Evolutionary conservation across 176 grass and related monocot genomes (phyloP).

Genomic region (Juncus inflexus): DNA sequence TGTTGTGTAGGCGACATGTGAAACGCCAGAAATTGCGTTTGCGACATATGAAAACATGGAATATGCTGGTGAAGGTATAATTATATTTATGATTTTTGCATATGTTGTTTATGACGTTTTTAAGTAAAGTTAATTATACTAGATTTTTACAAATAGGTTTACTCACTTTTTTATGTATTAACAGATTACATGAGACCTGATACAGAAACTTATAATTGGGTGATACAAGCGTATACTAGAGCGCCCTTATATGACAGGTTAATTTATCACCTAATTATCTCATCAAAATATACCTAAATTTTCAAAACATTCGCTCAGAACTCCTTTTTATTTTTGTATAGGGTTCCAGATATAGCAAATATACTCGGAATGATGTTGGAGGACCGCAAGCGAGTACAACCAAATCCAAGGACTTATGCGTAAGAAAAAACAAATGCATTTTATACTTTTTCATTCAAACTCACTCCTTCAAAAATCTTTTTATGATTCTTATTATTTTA

Average conservation of each 20-base stretch:
- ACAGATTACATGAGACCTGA: slow-evolving; percentile 93
- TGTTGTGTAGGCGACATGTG: slow-evolving; percentile 82
- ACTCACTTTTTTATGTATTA: slow-evolving; percentile 31
- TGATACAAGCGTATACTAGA: slow-evolving; percentile 96
- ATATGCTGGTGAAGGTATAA: slow-evolving; percentile 89
- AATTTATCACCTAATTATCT: slow-evolving; percentile 1
- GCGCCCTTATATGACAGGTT: slow-evolving; percentile 91
- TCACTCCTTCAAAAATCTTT: not conserved
- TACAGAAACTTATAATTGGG: slow-evolving; percentile 92
- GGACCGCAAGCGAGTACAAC: slow-evolving; percentile 77
- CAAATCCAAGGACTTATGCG: slow-evolving; percentile 94
- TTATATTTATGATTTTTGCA: slow-evolving; percentile 10
- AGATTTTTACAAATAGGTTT: slow-evolving; percentile 1
- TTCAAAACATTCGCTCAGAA: not conserved
- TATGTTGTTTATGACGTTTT: slow-evolving; percentile 23
- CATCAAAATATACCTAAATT: not conserved
- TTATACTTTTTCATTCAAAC: slow-evolving; percentile 20
- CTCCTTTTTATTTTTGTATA: slow-evolving; percentile 40
- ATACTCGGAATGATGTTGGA: slow-evolving; percentile 98
- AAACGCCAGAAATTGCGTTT: slow-evolving; percentile 91
- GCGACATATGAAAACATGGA: slow-evolving; percentile 98
- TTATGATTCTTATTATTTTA: slow-evolving; percentile 9
- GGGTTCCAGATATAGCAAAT: slow-evolving; percentile 75
- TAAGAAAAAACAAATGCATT: slow-evolving; percentile 39
- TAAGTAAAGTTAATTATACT: too few relatives aligned